A percentile compares a stretch with the other conserved stretches of the same genome.
Evolutionary conservation across 1,284 basidiomycete genomes (phyloP).

Genomic region (Phlebopus sp.): DNA sequence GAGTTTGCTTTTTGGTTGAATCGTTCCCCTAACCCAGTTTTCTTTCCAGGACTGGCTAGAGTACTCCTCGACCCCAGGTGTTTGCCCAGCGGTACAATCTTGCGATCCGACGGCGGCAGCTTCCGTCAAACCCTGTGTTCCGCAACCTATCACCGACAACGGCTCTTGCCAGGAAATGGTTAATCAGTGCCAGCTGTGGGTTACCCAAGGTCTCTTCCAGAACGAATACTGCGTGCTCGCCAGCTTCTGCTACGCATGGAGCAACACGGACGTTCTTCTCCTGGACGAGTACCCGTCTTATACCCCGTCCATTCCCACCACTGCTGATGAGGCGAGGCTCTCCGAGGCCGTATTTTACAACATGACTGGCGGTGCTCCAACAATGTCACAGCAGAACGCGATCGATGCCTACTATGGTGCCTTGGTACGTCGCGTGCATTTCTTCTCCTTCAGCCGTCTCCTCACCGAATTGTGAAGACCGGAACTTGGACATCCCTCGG

Average conservation of each 20-base stretch:
- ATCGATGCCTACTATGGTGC: conserved; percentile 22
- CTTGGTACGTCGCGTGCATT: conserved; percentile 10
- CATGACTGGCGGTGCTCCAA: conserved; percentile 19
- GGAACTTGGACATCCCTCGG: conserved; percentile 10
- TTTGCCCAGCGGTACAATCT: conserved; percentile 14
- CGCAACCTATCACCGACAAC: conserved; percentile 21
- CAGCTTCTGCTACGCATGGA: conserved; percentile 25
- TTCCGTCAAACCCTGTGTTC: conserved; percentile 13
- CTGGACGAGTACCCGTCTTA: conserved; percentile 12
- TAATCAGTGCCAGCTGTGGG: conserved; percentile 15
- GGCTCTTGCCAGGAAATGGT: conserved; percentile 20
- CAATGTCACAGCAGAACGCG: conserved; percentile 23
- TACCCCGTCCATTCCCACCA: conserved; percentile 6
- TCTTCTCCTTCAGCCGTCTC: neutral
- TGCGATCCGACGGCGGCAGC: conserved; percentile 6
- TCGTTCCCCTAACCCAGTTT: neutral
- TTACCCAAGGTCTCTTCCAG: conserved; percentile 20
- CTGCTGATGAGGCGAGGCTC: conserved; percentile 11
- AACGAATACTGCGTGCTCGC: conserved; percentile 24
- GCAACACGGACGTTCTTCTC: conserved; percentile 20
- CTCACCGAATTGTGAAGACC: conserved; percentile 10
- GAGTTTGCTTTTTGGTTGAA: neutral
- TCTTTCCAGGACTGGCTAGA: conserved; percentile 21
- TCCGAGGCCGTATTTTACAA: conserved; percentile 20
- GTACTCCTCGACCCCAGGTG: conserved; percentile 20